These are phyloP conservation scores for Cyanodermella asteris DNA, from an alignment of 2,329 filamentous ascomycete species.

Conservation along the genomic window DNA sequence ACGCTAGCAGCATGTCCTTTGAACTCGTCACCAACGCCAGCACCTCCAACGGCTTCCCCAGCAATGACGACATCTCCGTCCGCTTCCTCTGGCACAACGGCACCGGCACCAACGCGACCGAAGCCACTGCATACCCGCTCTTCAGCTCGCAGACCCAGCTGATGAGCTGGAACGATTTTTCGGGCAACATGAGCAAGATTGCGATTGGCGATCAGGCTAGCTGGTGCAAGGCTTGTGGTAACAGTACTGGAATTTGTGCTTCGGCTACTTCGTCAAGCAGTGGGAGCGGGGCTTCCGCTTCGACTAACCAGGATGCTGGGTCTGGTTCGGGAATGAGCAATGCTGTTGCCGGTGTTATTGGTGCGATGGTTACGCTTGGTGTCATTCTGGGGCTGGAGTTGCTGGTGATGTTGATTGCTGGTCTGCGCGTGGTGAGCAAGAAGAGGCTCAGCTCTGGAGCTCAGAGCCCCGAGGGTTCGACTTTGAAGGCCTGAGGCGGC, in stretches of 20 bases:
- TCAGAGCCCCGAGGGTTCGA: neutral
- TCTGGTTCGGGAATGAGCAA: conserved; percentile 33
- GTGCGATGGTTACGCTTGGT: conserved; percentile 44
- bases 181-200: conserved; percentile 38
- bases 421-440: conserved; percentile 37
- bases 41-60: conserved; percentile 20
- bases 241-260: conserved; percentile 32
- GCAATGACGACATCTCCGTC: conserved; percentile 29
- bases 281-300: conserved; percentile 9
- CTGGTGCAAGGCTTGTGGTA: conserved; percentile 62
- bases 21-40: conserved; percentile 40
- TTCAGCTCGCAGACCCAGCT: conserved; percentile 33
- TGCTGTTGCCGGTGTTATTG: conserved; percentile 56
- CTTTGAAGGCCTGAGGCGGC: too few species aligned
- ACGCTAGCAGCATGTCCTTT: conserved; percentile 61
- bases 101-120: conserved; percentile 23
- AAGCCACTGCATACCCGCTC: conserved; percentile 34
- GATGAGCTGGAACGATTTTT: conserved; percentile 50
- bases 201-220: conserved; percentile 39
- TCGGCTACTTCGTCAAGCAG: conserved; percentile 11
- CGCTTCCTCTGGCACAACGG: conserved; percentile 43
- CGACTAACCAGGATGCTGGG: conserved; percentile 7
- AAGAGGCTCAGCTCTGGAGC: conserved; percentile 11
- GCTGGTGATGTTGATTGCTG: conserved; percentile 31
- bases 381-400: conserved; percentile 37